Percentiles rank a stretch among this genome's conserved stretches.
These are phyloP conservation scores for Tuber indicum DNA, from an alignment of 495 filamentous ascomycete genomes.

Conservation along the genomic window DNA sequence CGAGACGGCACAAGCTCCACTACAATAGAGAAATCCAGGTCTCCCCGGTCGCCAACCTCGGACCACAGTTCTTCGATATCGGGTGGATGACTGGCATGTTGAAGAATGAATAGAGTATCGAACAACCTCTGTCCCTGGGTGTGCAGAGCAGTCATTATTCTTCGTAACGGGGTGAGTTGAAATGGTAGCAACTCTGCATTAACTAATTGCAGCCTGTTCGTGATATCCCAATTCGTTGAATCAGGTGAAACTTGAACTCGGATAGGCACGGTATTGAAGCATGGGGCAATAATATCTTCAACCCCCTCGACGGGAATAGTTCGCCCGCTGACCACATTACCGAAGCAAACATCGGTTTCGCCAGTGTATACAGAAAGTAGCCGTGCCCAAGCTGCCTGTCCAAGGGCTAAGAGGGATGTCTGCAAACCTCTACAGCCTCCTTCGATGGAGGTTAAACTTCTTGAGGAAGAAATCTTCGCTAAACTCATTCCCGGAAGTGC, in stretches of 20 bases:
- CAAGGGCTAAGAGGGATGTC: slow-evolving; percentile 56
- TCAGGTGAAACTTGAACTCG: slow-evolving; percentile 50
- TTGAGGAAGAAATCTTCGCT: slow-evolving; percentile 22
- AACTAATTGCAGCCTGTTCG: slow-evolving; percentile 50
- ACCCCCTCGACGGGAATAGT: slow-evolving; percentile 58
- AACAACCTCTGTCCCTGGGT: slow-evolving; percentile 53
- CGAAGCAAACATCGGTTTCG: slow-evolving; percentile 67
- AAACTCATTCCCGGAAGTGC: slow-evolving; percentile 28
- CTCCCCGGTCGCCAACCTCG: slow-evolving; percentile 58
- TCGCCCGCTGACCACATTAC: slow-evolving; percentile 69
- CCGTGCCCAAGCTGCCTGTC: slow-evolving; percentile 63
- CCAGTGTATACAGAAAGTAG: slow-evolving; percentile 51
- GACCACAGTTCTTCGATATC: slow-evolving; percentile 60
- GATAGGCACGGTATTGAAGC: slow-evolving; percentile 84
- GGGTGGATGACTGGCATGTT: slow-evolving; percentile 47
- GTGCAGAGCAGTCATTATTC: slow-evolving; percentile 50
- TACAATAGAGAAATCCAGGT: slow-evolving; percentile 71
- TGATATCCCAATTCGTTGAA: slow-evolving; percentile 50
- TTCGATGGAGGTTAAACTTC: slow-evolving; percentile 48
- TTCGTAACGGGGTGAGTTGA: slow-evolving; percentile 64
- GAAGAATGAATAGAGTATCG: slow-evolving; percentile 69
- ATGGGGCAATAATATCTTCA: slow-evolving; percentile 68
- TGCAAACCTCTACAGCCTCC: slow-evolving; percentile 49
- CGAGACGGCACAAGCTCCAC: slow-evolving; percentile 59
- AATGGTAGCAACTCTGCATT: slow-evolving; percentile 56